phyloP scores from a whole-genome alignment of 1,284 basidiomycete species.

The Salmacisia buchloeana region DNA sequence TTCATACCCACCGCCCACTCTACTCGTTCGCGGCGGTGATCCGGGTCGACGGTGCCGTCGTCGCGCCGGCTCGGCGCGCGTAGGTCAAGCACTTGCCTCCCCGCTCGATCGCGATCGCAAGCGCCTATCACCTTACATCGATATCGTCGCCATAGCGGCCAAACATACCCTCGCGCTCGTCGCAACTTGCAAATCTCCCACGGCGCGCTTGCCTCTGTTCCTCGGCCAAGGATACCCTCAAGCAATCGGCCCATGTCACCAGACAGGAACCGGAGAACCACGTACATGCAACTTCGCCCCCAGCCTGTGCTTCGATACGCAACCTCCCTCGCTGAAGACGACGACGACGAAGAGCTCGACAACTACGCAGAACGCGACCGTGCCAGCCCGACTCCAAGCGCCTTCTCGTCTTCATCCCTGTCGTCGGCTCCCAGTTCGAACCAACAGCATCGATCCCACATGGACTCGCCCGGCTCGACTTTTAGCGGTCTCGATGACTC shows the following conservation, averaged over 20 bases:
- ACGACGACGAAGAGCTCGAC: not conserved
- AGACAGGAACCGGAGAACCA: constrained; percentile 1
- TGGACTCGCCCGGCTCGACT: not conserved
- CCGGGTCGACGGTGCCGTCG: too few relatives aligned
- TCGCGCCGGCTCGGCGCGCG: too few relatives aligned
- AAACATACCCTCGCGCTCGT: too few relatives aligned
- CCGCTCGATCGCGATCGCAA: too few relatives aligned
- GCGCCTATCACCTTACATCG: too few relatives aligned
- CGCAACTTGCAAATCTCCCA: too few relatives aligned
- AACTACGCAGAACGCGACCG: not conserved
- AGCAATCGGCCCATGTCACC: not conserved
- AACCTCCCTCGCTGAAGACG: not conserved
- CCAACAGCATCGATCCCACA: too few relatives aligned
- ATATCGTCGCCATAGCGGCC: too few relatives aligned
- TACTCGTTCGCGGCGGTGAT: too few relatives aligned
- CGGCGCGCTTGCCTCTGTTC: too few relatives aligned
- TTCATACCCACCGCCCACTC: too few relatives aligned
- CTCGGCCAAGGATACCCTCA: not conserved
- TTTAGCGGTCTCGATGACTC: not conserved
- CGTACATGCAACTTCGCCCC: not conserved
- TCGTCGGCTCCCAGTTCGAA: not conserved
- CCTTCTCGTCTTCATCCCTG: not conserved
- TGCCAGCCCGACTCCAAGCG: not conserved
- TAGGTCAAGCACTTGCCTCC: too few relatives aligned
- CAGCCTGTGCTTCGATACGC: not conserved